Evolutionary conservation across 2,329 filamentous ascomycete genomes (phyloP).

Genomic region (Sclerotinia subarctica): DNA sequence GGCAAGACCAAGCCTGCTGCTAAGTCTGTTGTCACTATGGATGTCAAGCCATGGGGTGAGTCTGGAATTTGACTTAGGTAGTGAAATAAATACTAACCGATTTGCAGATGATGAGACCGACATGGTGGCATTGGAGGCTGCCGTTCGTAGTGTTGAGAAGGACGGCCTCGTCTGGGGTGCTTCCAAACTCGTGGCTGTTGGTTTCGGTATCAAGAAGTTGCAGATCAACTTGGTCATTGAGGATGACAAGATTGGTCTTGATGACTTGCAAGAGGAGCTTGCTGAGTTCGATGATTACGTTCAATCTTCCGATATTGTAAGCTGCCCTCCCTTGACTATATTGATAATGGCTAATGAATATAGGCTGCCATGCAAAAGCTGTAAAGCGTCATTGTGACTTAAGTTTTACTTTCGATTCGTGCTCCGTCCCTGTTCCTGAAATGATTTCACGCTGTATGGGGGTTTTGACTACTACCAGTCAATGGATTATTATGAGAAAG

Average conservation of each 20-base stretch:
- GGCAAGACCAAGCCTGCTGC: slow-evolving; percentile 86
- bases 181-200: slow-evolving; percentile 83
- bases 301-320: slow-evolving; percentile 84
- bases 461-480: slow-evolving; percentile 24
- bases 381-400: slow-evolving; percentile 50
- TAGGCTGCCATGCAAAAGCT: slow-evolving; percentile 84
- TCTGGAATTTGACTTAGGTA: neutral
- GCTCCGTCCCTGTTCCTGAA: slow-evolving; percentile 28
- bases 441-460: slow-evolving; percentile 32
- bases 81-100: slow-evolving; percentile 29
- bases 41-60: slow-evolving; percentile 98
- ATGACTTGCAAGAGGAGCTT: slow-evolving; percentile 85
- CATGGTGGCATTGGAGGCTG: slow-evolving; percentile 75
- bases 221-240: slow-evolving; percentile 98
- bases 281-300: slow-evolving; percentile 88
- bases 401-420: slow-evolving; percentile 20
- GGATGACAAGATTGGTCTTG: slow-evolving; percentile 89
- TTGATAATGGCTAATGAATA: slow-evolving; percentile 28
- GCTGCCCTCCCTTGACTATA: slow-evolving; percentile 30
- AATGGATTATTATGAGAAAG: slow-evolving; percentile 18
- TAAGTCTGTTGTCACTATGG: slow-evolving; percentile 93
- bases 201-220: slow-evolving; percentile 98
- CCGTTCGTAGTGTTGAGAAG: slow-evolving; percentile 80
- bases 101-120: slow-evolving; percentile 82
- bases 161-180: slow-evolving; percentile 96